Evolutionary conservation across 148 eudicot species (phyloP), one percentile per base, ranked within the genome.

Genomic region (Rhododendron ovatum): DNA sequence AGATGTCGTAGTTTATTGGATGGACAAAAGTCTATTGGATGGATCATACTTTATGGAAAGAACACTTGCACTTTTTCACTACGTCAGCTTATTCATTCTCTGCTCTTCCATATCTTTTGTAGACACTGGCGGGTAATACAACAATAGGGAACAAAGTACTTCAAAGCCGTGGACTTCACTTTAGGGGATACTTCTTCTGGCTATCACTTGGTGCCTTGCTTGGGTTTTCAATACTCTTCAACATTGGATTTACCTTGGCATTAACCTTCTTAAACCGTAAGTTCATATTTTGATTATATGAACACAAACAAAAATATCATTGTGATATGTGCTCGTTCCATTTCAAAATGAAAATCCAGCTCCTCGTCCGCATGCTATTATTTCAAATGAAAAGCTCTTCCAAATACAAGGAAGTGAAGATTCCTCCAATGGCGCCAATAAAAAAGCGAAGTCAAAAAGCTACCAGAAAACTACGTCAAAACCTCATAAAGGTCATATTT

Each of bases 211-310:
- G 86, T 24, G 95, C 94, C 78, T 88, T 96, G 80, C 82, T 93
- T 78, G 96, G 95, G 22, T 90, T 92, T 55, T 74, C 89, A 51
- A 8, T 94, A n/a, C 84, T 94, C 65, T 88, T 91, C 80, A 90
- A 90, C 71, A 55, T 87, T 57, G 94, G 93, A 33, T 96, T 88
- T 85, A 91, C 88, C 9, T 51, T 95, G 87, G 94, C 98, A 81
- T 90, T 93, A 61, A 92, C 85, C 85, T 93, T 90, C 88, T 84
- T 92, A 82, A 90, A 95, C 47, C 88, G 98, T 95, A 90, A 90
- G 95, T 15, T 82, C 10, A n/a, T n/a, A 2, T 55, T 17, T 55
- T 55, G 59, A 55, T 55, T 55, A 55, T 17, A 55, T 15, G 59
- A 55, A 55, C 2, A 14, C 20, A 55, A 3, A 55, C 20, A 63